A percentile compares a stretch with the other conserved stretches of the same genome.
Evolutionary conservation across 495 filamentous ascomycete genomes (phyloP).

Genomic region (Beverwykella pulmonaria): DNA sequence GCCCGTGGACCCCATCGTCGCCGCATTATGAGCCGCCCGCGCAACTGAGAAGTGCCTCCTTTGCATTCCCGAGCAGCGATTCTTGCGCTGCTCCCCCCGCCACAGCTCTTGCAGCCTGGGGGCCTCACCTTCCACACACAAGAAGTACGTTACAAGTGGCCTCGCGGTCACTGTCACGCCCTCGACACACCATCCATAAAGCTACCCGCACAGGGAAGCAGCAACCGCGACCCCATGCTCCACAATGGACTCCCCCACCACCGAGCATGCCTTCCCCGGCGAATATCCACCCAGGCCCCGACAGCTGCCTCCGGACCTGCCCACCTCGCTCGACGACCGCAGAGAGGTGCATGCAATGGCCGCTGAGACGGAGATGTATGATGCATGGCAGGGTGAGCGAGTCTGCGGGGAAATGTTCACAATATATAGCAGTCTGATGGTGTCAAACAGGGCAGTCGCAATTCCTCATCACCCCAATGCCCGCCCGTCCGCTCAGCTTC

Average conservation of each 20-base stretch:
- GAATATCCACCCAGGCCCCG: conserved; percentile 42
- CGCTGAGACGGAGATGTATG: conserved; percentile 92
- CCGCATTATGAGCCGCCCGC: conserved; percentile 1
- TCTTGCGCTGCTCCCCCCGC: neutral
- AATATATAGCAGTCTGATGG: conserved; percentile 3
- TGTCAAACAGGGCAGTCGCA: conserved; percentile 78
- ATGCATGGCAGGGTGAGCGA: conserved; percentile 90
- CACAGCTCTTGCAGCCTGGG: neutral
- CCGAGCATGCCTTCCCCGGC: conserved; percentile 24
- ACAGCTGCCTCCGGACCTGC: conserved; percentile 80
- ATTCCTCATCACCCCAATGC: conserved; percentile 82
- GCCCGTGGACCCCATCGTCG: neutral
- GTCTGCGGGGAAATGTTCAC: neutral
- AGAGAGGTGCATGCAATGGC: conserved; percentile 60
- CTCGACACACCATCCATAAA: neutral
- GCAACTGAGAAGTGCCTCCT: neutral
- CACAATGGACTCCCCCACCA: conserved; percentile 34
- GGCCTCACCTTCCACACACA: neutral
- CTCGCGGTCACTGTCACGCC: neutral
- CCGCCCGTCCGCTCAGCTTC: conserved; percentile 80
- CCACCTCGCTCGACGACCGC: conserved; percentile 87
- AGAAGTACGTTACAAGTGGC: neutral
- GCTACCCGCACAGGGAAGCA: neutral
- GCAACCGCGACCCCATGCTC: neutral
- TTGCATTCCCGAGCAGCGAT: conserved; percentile 3